A percentile compares a stretch with the other conserved stretches of the same genome.
Evolutionary conservation across 306 rosid genomes (phyloP).

Genomic region (Ceratonia siliqua): DNA sequence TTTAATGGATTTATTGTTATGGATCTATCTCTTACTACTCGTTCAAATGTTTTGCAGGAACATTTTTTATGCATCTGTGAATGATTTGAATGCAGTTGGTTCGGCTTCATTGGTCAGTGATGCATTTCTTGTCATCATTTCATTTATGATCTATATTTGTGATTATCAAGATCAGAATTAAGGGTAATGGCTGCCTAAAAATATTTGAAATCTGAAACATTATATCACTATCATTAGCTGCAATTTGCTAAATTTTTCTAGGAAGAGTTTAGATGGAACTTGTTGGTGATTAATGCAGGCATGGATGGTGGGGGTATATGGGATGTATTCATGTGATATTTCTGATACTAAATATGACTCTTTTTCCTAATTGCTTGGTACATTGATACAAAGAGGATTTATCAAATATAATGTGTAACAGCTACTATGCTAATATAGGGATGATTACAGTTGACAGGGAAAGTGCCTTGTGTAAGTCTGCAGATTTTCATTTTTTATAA

Average conservation of each 20-base stretch:
- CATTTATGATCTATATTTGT: neutral
- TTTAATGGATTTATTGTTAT: neutral
- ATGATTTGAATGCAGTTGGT: constrained; percentile 69
- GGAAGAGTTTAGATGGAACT: neutral
- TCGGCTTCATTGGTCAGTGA: constrained; percentile 72
- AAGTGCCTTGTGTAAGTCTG: constrained; percentile 3
- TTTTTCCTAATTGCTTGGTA: neutral
- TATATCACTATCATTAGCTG: neutral
- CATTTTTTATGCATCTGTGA: constrained; percentile 51
- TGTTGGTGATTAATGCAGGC: neutral
- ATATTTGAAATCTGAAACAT: neutral
- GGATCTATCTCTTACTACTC: constrained; percentile 25
- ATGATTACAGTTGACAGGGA: neutral
- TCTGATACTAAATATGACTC: neutral
- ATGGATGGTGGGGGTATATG: neutral
- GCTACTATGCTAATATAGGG: no score
- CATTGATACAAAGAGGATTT: no score
- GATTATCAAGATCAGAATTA: neutral
- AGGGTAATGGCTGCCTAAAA: neutral
- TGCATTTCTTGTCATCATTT: constrained; percentile 26
- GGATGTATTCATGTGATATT: neutral
- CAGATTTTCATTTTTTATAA: neutral
- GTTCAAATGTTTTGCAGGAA: constrained; percentile 58
- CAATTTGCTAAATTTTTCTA: neutral
- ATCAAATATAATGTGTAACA: no score